Base-by-base conservation (phyloP, 2,329 filamentous ascomycete species). In the Neoscytalidium dimidiatum region DNA sequence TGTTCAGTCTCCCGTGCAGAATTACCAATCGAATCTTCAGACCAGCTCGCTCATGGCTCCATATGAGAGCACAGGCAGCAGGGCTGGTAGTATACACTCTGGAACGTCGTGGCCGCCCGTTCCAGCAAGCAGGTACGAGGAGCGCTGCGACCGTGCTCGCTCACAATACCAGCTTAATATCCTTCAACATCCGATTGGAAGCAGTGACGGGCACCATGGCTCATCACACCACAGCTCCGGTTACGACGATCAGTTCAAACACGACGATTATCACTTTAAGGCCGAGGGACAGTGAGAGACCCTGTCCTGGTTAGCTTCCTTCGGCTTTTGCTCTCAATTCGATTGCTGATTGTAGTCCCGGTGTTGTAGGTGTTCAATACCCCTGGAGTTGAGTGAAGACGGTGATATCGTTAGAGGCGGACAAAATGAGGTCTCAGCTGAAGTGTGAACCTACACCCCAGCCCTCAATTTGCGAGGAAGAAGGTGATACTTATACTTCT, bases 201-300 rank as follows among this genome's bases (percentile, higher is more conserved):
- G 31, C 4, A 56, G 19, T 4, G 52, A 57, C 9, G 52, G 52
- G 7, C 35, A 56, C 33, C 51, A 57, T 35, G 19, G 33, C 14
- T 57, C 52, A 11, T 28, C 52, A 14, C 35, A 57, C 17, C 52
- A 43, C 33, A 29, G 35, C 23, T 28, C 52, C 28, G 21, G 52
- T 17, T 57, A 28, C 23, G 52, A 57, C 23, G 52, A 57, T 28
- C 52, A 57, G 35, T 57, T 28, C 52, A 57, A 57, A 21, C 51
- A 56, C 26, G 52, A 57, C 11, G 52, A 35, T 23, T 35, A 57
- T 23, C 52, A 57, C 38, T 57, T 43, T 9, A 57, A 57, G 52
- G 19, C 52, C 33, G 52, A 57, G 35, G 52, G 52, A 43, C 35
- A 29, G n/a, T 57, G 33, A 41, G n/a, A 41, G n/a, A 21, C n/a